Conservation (phyloP, 2,329 filamentous ascomycete genomes). For the Onygena corvina region DNA sequence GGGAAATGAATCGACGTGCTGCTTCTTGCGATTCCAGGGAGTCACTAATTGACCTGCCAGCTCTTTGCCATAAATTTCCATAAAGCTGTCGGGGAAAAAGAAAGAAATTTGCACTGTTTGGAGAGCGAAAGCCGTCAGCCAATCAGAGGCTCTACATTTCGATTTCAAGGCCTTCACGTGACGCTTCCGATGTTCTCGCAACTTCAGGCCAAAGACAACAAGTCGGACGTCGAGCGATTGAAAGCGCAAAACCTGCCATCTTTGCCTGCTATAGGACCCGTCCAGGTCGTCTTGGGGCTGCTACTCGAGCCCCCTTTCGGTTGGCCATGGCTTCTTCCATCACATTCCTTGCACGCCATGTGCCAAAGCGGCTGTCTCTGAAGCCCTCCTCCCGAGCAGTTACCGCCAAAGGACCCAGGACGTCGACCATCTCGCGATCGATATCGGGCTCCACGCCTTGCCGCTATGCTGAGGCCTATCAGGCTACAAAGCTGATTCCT, state of each 20-base stretch:
- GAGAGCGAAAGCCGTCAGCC: background rate
- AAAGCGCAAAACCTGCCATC: background rate
- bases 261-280: constrained; percentile 4
- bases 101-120: constrained; percentile 18
- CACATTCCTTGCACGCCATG: constrained; percentile 47
- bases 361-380: constrained; percentile 48
- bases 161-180: constrained; percentile 1
- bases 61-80: too few species aligned
- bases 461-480: constrained; percentile 40
- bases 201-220: background rate
- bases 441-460: constrained; percentile 46
- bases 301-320: constrained; percentile 15
- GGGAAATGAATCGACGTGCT: background rate
- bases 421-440: constrained; percentile 39
- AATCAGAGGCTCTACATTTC: constrained; percentile 6
- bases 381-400: constrained; percentile 36
- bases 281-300: constrained; percentile 7
- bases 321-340: constrained; percentile 48
- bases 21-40: too few species aligned
- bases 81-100: constrained; percentile 7
- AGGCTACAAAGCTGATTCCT: constrained; percentile 44
- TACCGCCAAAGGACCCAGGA: constrained; percentile 26
- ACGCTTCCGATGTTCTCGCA: background rate
- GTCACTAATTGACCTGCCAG: too few species aligned
- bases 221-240: background rate